A percentile compares a stretch with the other conserved stretches of the same genome.
These are phyloP conservation scores for Rhododendron mucronatum DNA, from an alignment of 148 eudicot genomes.

Conservation along the genomic window DNA sequence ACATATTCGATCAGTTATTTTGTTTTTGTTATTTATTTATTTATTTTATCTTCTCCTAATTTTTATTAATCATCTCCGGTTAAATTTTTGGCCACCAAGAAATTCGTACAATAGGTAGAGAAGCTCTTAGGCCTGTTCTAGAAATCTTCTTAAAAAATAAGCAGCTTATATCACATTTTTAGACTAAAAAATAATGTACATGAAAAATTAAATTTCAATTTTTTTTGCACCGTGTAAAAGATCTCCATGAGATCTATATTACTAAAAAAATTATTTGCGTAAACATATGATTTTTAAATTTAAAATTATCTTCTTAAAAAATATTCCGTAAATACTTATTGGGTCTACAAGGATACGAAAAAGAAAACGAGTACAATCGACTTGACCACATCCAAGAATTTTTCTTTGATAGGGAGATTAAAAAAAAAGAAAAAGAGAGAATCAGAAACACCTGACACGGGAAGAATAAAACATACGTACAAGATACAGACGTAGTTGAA, in stretches of 20 bases:
- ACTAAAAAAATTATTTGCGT: too few species aligned
- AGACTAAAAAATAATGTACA: too few species aligned
- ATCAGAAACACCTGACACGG: neutral
- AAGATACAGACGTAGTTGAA: neutral
- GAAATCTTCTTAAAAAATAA: too few species aligned
- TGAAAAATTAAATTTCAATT: too few species aligned
- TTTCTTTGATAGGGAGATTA: neutral
- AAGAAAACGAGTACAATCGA: neutral
- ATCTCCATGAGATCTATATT: too few species aligned
- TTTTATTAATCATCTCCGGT: neutral
- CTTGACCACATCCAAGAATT: neutral
- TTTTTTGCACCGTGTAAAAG: too few species aligned
- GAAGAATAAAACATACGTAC: neutral
- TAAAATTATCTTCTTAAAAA: too few species aligned
- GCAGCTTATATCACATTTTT: too few species aligned
- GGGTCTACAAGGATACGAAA: neutral
- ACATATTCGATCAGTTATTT: neutral
- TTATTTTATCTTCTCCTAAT: too few species aligned
- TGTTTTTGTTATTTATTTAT: too few species aligned
- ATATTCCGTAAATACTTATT: too few species aligned
- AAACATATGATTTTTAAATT: too few species aligned
- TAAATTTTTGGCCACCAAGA: neutral
- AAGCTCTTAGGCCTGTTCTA: neutral
- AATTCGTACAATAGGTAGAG: neutral
- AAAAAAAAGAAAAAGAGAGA: neutral